Base-by-base conservation (phyloP, 2,329 filamentous ascomycete species). In the Arthroderma sp. region DNA sequence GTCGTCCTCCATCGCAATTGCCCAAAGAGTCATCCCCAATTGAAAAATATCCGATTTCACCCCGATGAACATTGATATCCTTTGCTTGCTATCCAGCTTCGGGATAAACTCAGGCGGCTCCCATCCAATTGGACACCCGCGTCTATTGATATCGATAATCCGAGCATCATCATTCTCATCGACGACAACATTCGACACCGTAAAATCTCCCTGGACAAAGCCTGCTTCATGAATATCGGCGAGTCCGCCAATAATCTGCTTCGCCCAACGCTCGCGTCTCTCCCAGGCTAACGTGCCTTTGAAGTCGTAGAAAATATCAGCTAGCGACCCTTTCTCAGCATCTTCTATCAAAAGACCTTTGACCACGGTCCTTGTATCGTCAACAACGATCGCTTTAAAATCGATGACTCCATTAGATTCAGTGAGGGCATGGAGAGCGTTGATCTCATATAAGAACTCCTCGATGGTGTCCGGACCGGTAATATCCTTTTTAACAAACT, bases 41-140 rank as follows among this genome's bases (percentile, higher is more conserved):
- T 98, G 91, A 57, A 83, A 98, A 1, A 98, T 71, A 63, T 98
- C 91, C 0, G 89, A 94, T 65, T 98, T 98, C 59, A 95, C 87
- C 8, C 91, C 89, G 59, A 98, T 96, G 58, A 94, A 95, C 81
- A 96, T 94, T 38, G 85, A 83, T 43, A 98, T 88, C 29, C 86
- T 77, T 62, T 95, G 88, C 47, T 84, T 85, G 61, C 81, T 88
- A 52, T 89, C 81, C 49, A 96, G 86, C 45, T 96, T 77, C 4
- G 77, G 75, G 10, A 81, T 82, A 45, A 93, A 83, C 64, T 98
- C 91, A 4, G 91, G 91, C 2, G 91, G 88, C 54, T 98, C 91
- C 91, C 91, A 98, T 27, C 89, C 89, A 4, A 96, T 85, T 0
- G 91, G 91, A 56, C 91, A 98, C n/a, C 91, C 91, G 55, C 91